These are phyloP conservation scores for Phytophthora kernoviae DNA, from an alignment of 352 stramenopile genomes.

Conservation along the genomic window DNA sequence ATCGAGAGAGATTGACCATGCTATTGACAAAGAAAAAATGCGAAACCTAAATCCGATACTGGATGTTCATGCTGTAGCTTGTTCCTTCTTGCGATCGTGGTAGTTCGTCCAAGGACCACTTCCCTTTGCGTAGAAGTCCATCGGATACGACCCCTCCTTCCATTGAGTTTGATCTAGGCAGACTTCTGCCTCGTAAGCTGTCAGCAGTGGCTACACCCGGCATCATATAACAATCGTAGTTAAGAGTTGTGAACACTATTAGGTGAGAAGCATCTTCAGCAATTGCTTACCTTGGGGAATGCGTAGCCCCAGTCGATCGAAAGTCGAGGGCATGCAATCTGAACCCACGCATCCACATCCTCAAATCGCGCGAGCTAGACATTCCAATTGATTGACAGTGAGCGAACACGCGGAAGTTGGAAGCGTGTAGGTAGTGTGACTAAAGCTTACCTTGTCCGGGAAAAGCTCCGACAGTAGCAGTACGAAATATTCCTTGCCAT, in stretches of 20 bases:
- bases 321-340: conserved; percentile 98
- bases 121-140: conserved; percentile 99
- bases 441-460: conserved; percentile 76
- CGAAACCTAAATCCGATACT: conserved; percentile 17
- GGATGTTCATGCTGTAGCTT: conserved; percentile 12
- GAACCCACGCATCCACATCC: conserved; percentile 97
- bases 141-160: conserved; percentile 94
- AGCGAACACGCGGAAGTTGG: not conserved
- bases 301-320: conserved; percentile 99
- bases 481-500: conserved; percentile 94
- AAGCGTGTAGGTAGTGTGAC: not conserved
- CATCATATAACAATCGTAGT: conserved; percentile 4
- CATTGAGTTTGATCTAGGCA: conserved; percentile 90
- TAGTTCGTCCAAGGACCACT: conserved; percentile 98
- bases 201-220: conserved; percentile 93
- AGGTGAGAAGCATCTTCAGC: not conserved
- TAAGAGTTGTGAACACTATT: not conserved
- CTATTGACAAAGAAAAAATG: conserved; percentile 29
- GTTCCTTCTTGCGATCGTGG: conserved; percentile 60
- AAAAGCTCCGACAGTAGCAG: conserved; percentile 98
- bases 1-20: conserved; percentile 15
- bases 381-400: conserved; percentile 3
- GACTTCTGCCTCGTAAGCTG: conserved; percentile 97
- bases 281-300: conserved; percentile 83
- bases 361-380: conserved; percentile 84